Percentiles rank a stretch among this genome's conserved stretches.
Conservation (phyloP, 2,329 filamentous ascomycete genomes). For the Nemania sp. region DNA sequence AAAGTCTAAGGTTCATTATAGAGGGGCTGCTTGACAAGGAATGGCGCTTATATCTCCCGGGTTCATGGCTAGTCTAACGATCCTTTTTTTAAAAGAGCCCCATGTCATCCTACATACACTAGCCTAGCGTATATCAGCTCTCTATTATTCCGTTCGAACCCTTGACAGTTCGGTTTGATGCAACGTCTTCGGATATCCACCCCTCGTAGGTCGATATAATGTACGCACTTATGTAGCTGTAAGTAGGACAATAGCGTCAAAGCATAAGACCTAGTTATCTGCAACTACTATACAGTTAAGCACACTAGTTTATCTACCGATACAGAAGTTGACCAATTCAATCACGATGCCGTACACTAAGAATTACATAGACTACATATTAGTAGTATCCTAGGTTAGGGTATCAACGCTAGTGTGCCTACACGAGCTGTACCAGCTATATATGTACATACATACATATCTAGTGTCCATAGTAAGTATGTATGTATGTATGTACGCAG, state of each 20-base stretch:
- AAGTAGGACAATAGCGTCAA: not conserved
- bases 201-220: not conserved
- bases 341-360: not conserved
- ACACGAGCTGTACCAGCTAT: not conserved
- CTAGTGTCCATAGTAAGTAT: not conserved
- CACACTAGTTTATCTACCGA: not conserved
- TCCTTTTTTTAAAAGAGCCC: not conserved
- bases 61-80: not conserved
- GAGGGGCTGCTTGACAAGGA: not conserved
- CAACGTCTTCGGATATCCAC: not conserved
- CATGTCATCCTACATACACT: not conserved
- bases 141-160: not conserved
- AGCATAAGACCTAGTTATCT: not conserved
- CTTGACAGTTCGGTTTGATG: not conserved
- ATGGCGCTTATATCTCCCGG: constrained; percentile 1
- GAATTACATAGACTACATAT: not conserved
- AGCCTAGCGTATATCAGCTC: not conserved
- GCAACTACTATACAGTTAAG: not conserved
- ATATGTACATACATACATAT: not conserved
- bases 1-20: not conserved
- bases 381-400: not conserved
- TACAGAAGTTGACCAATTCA: not conserved
- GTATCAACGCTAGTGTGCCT: not conserved
- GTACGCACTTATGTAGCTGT: not conserved
- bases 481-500: not conserved